These are phyloP conservation scores for Tephrocybe sp. DNA, from an alignment of 768 basidiomycete genomes.

Conservation along the genomic window DNA sequence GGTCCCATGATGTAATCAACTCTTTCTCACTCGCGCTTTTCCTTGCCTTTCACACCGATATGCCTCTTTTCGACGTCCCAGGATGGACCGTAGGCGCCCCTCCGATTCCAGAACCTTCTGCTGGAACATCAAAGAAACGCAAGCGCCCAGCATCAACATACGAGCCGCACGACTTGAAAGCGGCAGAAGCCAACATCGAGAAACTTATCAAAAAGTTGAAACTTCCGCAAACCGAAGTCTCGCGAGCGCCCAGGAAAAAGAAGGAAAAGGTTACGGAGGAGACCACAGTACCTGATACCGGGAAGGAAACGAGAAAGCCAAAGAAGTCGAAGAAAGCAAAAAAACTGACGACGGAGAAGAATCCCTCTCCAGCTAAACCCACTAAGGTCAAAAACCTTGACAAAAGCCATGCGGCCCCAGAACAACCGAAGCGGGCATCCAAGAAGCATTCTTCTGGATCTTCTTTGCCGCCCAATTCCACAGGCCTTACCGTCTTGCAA, in stretches of 20 bases:
- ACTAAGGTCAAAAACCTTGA: neutral
- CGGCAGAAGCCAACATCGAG: slow-evolving; percentile 54
- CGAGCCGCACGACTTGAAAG: slow-evolving; percentile 33
- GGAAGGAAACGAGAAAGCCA: neutral
- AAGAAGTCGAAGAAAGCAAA: slow-evolving; percentile 9
- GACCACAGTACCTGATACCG: neutral
- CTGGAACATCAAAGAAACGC: slow-evolving; percentile 48
- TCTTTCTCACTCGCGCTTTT: too few species aligned
- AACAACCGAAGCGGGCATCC: slow-evolving; percentile 13
- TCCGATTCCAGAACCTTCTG: slow-evolving; percentile 34
- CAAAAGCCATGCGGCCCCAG: neutral
- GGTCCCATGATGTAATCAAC: slow-evolving; percentile 9
- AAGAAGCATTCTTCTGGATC: slow-evolving; percentile 1
- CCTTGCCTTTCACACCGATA: slow-evolving; percentile 13
- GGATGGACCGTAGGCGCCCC: slow-evolving; percentile 59
- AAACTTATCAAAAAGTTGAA: slow-evolving; percentile 54
- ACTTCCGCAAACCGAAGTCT: slow-evolving; percentile 17
- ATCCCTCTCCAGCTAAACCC: neutral
- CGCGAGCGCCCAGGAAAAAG: neutral
- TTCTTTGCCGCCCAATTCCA: slow-evolving; percentile 3
- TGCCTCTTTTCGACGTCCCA: slow-evolving; percentile 62
- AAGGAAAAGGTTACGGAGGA: slow-evolving; percentile 14
- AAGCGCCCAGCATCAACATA: slow-evolving; percentile 38
- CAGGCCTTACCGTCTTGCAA: slow-evolving; percentile 68
- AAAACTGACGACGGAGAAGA: neutral